Evolutionary conservation across 2,329 filamentous ascomycete species (phyloP), one percentile per base, ranked within the genome.

Genomic region (Calonectria henricotiae): DNA sequence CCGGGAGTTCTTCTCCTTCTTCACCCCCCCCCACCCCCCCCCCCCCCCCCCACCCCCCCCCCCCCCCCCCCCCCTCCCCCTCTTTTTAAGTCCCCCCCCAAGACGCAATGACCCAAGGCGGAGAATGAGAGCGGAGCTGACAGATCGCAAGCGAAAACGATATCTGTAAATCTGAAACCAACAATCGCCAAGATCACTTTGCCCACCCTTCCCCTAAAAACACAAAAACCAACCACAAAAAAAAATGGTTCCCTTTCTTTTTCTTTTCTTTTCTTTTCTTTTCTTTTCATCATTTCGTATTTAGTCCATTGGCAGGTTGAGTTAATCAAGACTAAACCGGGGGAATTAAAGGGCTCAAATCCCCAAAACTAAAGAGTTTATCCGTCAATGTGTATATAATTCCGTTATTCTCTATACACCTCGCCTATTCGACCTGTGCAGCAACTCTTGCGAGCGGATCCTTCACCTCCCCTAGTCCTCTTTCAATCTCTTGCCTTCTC

Each of bases 91-190:
- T n/a, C n/a, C n/a, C n/a, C n/a, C n/a, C n/a, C n/a, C n/a, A n/a
- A n/a, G n/a, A n/a, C n/a, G n/a, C n/a, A n/a, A n/a, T n/a, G n/a
- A n/a, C 25, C 2, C 5, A 30, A 32, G 30, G 15, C 13, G 46
- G 13, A 49, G 46, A 30, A 23, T 27, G 12, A 25, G 35, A 39
- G 51, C 32, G 51, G 51, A 58, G 51, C 51, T 58, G 51, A 39
- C 51, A 58, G 51, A 58, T 58, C 51, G 51, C 51, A 58, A 58
- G 51, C 51, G 51, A 58, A 58, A 39, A 58, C n/a, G 51, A 58
- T 39, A 58, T 58, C 51, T 58, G 5, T 23, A 23, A 58, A 58
- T 58, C 51, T 58, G 51, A 58, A 58, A 58, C 51, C 35, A 30
- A 23, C 13, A 55, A 37, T 23, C n/a, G 32, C 43, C 43, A 20